Base-by-base conservation (phyloP, 306 rosid species). In the Cicer bijugum region DNA sequence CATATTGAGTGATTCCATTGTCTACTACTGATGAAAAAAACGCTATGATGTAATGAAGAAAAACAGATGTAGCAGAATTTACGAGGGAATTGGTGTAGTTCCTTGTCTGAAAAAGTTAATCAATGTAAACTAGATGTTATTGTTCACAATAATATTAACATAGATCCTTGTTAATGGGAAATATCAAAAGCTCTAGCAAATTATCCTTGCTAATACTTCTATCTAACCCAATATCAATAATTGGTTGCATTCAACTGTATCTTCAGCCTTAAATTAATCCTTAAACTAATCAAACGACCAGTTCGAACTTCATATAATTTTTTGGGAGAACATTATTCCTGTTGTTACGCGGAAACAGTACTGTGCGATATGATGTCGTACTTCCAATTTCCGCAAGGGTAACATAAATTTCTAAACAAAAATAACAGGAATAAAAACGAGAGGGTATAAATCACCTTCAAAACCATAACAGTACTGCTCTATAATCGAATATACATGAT, bases 1-100 rank as follows among this genome's bases (percentile, higher is more conserved):
- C 84, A 77, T 47, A 77, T 85, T 55, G 69, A 59, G 12, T 88
- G 57, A 69, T 76, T 51, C 19, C 17, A 43, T 8, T 51, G 43
- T 33, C 67, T 14, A 44, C 12, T 37, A 46, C 19, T 9, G 43
- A 28, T 78, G 86, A 47, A 68, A 75, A 78, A 68, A 37, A 12
- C 4, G 45, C 45, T 19, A 20, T 2, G 12, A 19, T 2, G 20
- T 63, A 58, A 28, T 28, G 69, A 39, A 33, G 71, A 69, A 23
- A 46, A 19, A 11, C 43, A 52, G 8, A 52, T 38, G 11, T n/a
- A 60, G 6, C 14, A 60, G 63, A 58, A 62, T 67, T 16, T 45
- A 7, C 16, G 47, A 53, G 10, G 9, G 70, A 15, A 16, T 35
- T n/a, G 14, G 19, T 20, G 42, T 1, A 3, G 43, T 62, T 75